Base-by-base conservation (phyloP, 768 basidiomycete genomes). In the Lactarius evosmus region DNA sequence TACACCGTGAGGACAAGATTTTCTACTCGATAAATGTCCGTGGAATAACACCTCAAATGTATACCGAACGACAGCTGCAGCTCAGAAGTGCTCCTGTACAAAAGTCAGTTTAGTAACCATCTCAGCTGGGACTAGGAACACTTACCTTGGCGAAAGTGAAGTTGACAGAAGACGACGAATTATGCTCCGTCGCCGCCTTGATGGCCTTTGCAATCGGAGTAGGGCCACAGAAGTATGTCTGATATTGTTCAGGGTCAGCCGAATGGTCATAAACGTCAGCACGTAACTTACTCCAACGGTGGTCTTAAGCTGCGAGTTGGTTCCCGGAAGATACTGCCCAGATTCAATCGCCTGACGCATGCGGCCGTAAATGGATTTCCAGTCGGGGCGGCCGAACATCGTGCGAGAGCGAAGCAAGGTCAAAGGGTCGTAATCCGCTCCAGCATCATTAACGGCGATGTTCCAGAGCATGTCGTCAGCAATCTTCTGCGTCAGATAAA, bases 191-290 rank as follows among this genome's bases (percentile, higher is more conserved):
- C 12, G 91, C 91, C 65, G 84, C 80, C 73, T 88, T 88, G 76
- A 97, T 86, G 14, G 83, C 77, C 71, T 88, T 89, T 25, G 90
- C 91, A 49, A 97, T 80, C 22, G 73, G 79, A 60, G 81, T 81
- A 27, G 94, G 92, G 33, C 93, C 93, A 71, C 93, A 95, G 80
- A 93, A 95, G 77, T 92, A 94, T 14, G 92, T 91, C 88, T 89
- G 58, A 27, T 61, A 36, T 38, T 60, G 27, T 56, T 51, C 38
- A 46, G 34, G 32, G 49, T 56, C n/a, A 64, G 38, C 40, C 41
- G 67, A 53, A n/a, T 30, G 34, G 36, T 33, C 41, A 61, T n/a
- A 57, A 36, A 38, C 25, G 68, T 46, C 32, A 34, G 33, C 12
- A 17, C 54, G 7, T 7, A 36, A 80, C 88, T 73, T 75, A 93